Base-by-base conservation (phyloP, 805 yeast species). In the Metschnikowia similis region DNA sequence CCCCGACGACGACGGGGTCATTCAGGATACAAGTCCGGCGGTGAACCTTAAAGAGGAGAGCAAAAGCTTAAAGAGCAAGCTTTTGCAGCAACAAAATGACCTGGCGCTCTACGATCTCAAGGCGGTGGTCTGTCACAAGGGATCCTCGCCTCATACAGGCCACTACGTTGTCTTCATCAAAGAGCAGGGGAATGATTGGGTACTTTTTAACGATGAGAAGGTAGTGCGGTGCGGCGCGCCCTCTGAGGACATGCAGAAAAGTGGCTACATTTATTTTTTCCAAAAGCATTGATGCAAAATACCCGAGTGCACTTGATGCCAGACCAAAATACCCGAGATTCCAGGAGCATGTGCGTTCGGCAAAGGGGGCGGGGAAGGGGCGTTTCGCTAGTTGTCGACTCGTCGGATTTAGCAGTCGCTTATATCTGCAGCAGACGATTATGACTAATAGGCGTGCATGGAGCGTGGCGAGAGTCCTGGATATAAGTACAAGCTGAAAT, bases 91-190 rank as follows among this genome's bases (percentile, higher is more conserved):
- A 6, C 32, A 35, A 26, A 21, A 14, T 4, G 16, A 32, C 11
- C 39, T 14, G 34, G 60, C 77, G 0, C 51, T 57, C 13, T 89
- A 84, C 61, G 53, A 58, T 4, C 66, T 91, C 43, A 72, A 76
- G 40, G 85, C 86, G 0, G 84, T 87, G 5, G 74, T 91, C 13
- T 89, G 96, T 63, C 97, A 90, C 66, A 91, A 90, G 65, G 97
- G 97, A 7, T 75, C 82, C 2, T 85, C 96, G 10, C 85, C 89
- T 1, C 96, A 91, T 57, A 87, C 96, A 0, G 97, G 97, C 0
- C 97, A 90, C 65, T 90, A 90, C 65, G 97, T 91, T 37, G 87
- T 84, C 1, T 90, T 86, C 59, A 72, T 87, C 31, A 77, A 74
- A 49, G 49, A 66, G 2, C 59, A 72, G 6, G 76, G 72, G 1